A percentile compares a stretch with the other conserved stretches of the same genome.
Conservation (phyloP, 2,329 filamentous ascomycete species). For the Aureobasidium lini region DNA sequence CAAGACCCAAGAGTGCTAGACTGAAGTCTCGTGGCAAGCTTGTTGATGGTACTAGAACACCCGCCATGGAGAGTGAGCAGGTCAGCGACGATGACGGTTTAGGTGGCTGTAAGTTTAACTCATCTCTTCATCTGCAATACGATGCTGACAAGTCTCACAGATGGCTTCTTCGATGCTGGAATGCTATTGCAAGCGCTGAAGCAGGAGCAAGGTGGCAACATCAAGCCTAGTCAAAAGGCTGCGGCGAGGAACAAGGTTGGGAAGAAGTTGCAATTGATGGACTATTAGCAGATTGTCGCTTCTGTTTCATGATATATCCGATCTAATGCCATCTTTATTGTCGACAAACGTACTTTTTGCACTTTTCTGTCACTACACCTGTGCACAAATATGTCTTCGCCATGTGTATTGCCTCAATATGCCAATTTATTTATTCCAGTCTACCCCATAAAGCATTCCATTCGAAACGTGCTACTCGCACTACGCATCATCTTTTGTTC, state of each 20-base stretch:
- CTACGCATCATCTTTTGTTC: too few species aligned
- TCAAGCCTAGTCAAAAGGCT: slow-evolving; percentile 47
- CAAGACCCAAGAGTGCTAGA: slow-evolving; percentile 36
- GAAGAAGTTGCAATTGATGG: slow-evolving; percentile 63
- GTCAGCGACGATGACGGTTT: slow-evolving; percentile 81
- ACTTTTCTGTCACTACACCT: too few species aligned
- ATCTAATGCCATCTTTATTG: not conserved
- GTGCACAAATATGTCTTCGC: not conserved
- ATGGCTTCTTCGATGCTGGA: slow-evolving; percentile 95
- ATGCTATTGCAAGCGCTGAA: slow-evolving; percentile 88
- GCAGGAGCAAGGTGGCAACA: slow-evolving; percentile 52
- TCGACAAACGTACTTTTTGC: not conserved
- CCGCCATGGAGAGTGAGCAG: slow-evolving; percentile 56
- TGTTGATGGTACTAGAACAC: slow-evolving; percentile 53
- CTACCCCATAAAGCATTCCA: too few species aligned
- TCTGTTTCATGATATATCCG: not conserved
- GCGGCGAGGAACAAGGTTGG: slow-evolving; percentile 62
- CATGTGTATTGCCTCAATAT: too few species aligned
- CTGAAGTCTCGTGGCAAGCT: slow-evolving; percentile 66
- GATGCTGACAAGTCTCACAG: slow-evolving; percentile 39
- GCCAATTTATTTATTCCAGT: too few species aligned
- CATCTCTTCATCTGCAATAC: not conserved
- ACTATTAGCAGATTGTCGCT: slow-evolving; percentile 46
- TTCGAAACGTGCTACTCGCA: too few species aligned
- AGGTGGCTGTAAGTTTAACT: slow-evolving; percentile 74